Evolutionary conservation across 2,329 filamentous ascomycete genomes (phyloP), one percentile per base, ranked within the genome.

Genomic region (Nemania sp.): DNA sequence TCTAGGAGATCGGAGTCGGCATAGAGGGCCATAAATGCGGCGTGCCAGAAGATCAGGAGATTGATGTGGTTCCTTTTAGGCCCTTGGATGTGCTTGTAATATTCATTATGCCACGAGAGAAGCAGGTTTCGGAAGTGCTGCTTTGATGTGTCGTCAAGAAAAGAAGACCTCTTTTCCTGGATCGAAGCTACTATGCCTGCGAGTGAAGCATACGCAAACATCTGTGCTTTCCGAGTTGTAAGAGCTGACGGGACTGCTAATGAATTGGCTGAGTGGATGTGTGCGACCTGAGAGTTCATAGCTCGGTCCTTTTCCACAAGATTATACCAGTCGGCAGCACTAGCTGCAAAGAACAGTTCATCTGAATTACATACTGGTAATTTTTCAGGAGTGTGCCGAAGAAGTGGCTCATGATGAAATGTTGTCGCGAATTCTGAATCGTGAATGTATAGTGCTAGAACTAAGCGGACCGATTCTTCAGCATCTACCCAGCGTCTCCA

Each of bases 401-500:
- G 63, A 11, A 69, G 63, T 38, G 67, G 67, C 51, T 66, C 67
- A 29, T 69, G 67, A 22, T 69, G 67, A 59, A 69, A 69, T 45
- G 67, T 69, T 6, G 67, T 69, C 8, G 67, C 67, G 43, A 69
- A 69, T 45, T 69, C 67, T 20, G 67, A 55, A 35, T 69, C 67
- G n/a, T 69, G 67, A 41, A 69, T 11, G 52, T 66, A 69, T n/a
- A 69, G 49, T 32, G 67, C 67, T 13, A 69, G 26, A 22, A 69
- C 67, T 29, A 69, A 59, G 32, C 67, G 67, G 58, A 69, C 67
- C 20, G 67, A 69, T 41, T 69, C 67, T 29, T 69, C 67, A 15
- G 63, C 63, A 18, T 69, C 67, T 24, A 69, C 51, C 67, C 67
- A 69, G 3, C 67, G 67, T 51, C 67, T 57, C 67, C 67, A 69